Conservation (phyloP, 2,329 filamentous ascomycete genomes). For the Fusarium verticillioides region DNA sequence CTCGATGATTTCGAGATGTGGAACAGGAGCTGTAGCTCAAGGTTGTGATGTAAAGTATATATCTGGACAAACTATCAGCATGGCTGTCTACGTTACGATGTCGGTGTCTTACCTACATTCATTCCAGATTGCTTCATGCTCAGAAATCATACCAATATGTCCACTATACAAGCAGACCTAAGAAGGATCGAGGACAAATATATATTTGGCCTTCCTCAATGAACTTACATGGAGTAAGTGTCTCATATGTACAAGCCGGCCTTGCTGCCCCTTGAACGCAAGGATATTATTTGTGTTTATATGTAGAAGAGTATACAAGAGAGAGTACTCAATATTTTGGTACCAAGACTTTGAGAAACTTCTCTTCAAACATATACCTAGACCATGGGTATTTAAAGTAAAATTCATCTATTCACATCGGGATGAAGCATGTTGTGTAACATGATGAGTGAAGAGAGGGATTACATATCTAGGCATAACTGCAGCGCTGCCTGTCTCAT, state of each 20-base stretch:
- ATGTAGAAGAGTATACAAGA: background rate
- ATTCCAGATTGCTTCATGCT: background rate
- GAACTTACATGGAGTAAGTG: background rate
- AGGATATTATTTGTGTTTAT: background rate
- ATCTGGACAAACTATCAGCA: background rate
- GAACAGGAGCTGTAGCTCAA: background rate
- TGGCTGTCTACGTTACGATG: background rate
- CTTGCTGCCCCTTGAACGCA: background rate
- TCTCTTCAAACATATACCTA: background rate
- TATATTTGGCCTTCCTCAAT: background rate
- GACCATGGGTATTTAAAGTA: background rate
- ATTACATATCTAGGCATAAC: too few relatives aligned
- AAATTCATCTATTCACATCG: background rate
- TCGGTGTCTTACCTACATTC: background rate
- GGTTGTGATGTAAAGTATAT: background rate
- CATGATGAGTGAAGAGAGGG: too few relatives aligned
- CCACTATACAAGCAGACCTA: background rate
- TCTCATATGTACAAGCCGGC: background rate
- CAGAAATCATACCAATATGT: background rate
- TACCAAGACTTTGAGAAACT: background rate
- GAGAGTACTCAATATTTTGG: background rate
- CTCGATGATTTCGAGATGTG: background rate
- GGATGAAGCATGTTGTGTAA: background rate
- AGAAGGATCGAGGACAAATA: background rate
- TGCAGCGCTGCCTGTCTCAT: too few relatives aligned